Evolutionary conservation across 257 asterid genomes (phyloP), one percentile per base, ranked within the genome.

Genomic region (Mitragyna speciosa): DNA sequence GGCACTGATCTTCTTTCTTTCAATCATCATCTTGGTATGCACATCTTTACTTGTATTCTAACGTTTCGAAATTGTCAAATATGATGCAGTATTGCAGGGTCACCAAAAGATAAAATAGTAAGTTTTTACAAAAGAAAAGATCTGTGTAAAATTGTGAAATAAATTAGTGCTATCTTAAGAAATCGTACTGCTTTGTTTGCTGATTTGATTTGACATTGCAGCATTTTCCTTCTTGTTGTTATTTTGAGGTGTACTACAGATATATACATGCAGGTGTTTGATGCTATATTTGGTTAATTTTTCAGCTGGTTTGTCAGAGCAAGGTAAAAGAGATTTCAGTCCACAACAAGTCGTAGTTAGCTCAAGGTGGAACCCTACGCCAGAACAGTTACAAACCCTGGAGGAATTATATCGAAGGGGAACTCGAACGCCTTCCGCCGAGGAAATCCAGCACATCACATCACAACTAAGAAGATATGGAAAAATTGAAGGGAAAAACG

Each of bases 281-380:
- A 7, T 73, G 14, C 71, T 63, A 33, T 67, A n/a, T 43, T 71
- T 2, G 36, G 10, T 24, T 3, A n/a, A 22, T 51, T 36, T 66
- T 81, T 65, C 76, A 80, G 89, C 91, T 76, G 91, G 87, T 31
- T 77, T 92, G 89, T 89, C 83, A 19, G 98, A 93, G 88, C 95
- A 87, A 22, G 86, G 76, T 81, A 93, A 89, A 90, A 82, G 91
- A 56, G 98, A 93, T 12, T 72, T 85, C 20, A 83, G 68, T 52
- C 65, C 88, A 3, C 98, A 93, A 56, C 97, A 95, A 73, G 96
- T 92, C 5, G 98, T 93, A 20, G 98, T 92, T 81, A 93, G 94
- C 68, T 92, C 99, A 26, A 84, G 99, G 24, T 95, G 99, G 99
- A 95, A 93, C 71, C 99, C 99, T 7, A 92, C 99, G 5, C 97